These are phyloP conservation scores for Scutellaria baicalensis DNA, from an alignment of 257 asterid genomes.

Conservation along the genomic window DNA sequence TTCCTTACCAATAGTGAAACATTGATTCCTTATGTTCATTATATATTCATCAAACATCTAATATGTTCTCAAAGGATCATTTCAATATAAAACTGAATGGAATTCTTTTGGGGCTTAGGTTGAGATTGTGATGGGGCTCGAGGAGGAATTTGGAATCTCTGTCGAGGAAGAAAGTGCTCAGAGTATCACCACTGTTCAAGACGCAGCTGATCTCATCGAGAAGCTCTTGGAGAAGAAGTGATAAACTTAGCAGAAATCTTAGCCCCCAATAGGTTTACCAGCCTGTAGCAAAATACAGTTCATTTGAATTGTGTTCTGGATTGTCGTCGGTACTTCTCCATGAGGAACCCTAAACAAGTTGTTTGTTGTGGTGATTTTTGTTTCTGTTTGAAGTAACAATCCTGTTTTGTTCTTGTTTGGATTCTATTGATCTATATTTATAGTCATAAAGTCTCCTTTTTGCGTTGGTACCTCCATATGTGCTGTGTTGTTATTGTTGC, in stretches of 20 bases:
- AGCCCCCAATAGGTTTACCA: constrained; percentile 10
- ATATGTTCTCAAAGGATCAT: neutral
- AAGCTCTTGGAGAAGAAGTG: constrained; percentile 47
- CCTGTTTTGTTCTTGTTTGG: constrained; percentile 15
- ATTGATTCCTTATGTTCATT: neutral
- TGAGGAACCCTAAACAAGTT: constrained; percentile 11
- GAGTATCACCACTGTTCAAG: constrained; percentile 73
- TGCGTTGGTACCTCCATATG: too few species aligned
- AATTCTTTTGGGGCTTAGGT: constrained; percentile 32
- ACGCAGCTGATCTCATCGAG: constrained; percentile 89
- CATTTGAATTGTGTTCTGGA: neutral
- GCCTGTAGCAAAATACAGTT: constrained; percentile 16
- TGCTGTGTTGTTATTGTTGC: too few species aligned
- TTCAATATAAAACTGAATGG: neutral
- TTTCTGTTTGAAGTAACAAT: constrained; percentile 7
- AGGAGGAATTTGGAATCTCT: constrained; percentile 81
- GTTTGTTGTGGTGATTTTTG: constrained; percentile 12
- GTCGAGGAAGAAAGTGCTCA: constrained; percentile 99
- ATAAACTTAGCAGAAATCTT: constrained; percentile 5
- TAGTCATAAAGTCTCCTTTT: neutral
- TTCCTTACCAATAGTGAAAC: neutral
- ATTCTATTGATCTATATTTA: constrained; percentile 10
- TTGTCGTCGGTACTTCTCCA: neutral
- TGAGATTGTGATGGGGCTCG: constrained; percentile 96
- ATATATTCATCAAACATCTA: too few species aligned